Evolutionary conservation across 495 filamentous ascomycete species (phyloP).

Genomic region (Pseudoneurospora amorphoporcata): DNA sequence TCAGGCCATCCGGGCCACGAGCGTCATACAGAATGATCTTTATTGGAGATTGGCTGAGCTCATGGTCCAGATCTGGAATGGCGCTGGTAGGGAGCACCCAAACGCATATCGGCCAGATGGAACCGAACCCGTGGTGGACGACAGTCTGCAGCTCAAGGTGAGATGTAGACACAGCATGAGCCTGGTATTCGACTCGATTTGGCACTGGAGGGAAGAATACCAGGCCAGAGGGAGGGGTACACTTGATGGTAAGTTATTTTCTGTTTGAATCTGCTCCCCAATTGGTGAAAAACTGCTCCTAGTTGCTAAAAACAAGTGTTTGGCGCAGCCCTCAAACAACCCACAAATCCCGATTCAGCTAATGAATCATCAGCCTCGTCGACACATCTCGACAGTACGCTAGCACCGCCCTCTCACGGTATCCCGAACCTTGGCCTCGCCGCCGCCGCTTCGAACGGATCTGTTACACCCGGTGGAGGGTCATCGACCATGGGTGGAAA

Average conservation of each 20-base stretch:
- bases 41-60: constrained; percentile 80
- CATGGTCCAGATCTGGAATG: constrained; percentile 85
- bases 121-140: constrained; percentile 45
- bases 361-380: constrained; percentile 64
- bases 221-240: constrained; percentile 65
- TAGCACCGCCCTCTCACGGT: constrained; percentile 32
- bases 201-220: constrained; percentile 86
- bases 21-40: constrained; percentile 74
- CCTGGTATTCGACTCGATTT: constrained; percentile 82
- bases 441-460: constrained; percentile 31
- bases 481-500: constrained; percentile 27
- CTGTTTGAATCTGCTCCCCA: neutral
- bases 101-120: constrained; percentile 28
- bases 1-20: constrained; percentile 63
- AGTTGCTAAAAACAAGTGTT: constrained; percentile 23
- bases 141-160: constrained; percentile 72
- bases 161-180: constrained; percentile 90
- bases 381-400: constrained; percentile 44
- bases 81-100: constrained; percentile 46
- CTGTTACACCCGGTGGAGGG: constrained; percentile 33
- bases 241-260: constrained; percentile 56
- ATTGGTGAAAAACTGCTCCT: constrained; percentile 12
- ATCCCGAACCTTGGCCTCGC: constrained; percentile 20
- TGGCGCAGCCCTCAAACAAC: constrained; percentile 63
- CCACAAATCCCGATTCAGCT: constrained; percentile 73